Evolutionary conservation across 2,329 filamentous ascomycete species (phyloP), one percentile per base, ranked within the genome.

Genomic region (Parascedosporium putredinis): DNA sequence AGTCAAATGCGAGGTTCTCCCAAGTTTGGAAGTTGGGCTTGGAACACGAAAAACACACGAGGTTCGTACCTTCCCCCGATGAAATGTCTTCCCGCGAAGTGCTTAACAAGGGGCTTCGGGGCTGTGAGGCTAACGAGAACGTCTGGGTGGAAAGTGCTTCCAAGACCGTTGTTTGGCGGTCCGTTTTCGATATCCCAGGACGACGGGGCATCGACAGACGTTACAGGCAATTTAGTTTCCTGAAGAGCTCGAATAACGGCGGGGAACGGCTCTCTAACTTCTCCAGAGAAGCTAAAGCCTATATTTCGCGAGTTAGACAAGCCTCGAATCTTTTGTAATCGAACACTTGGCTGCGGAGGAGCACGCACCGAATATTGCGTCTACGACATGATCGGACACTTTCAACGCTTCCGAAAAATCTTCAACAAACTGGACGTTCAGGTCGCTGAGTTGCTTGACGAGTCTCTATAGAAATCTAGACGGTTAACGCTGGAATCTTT

Each of bases 121-220:
- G 93, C 93, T 45, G 91, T 95, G 60, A 98, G 71, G 62, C 88
- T 95, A 56, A 98, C 82, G 51, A 98, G 71, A 18, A 83, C 82
- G 29, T 76, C 72, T 55, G 93, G 93, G 69, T 86, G 82, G 61
- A 95, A 97, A 4, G 74, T 80, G 59, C 83, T 84, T 1, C 89
- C 91, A 0, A 87, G 75, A 0, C 88, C 91, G 1, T 81, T 78
- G 48, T 73, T 69, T 9, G 90, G 89, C 7, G 91, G 91, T 0
- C 93, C 93, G 9, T 74, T 72, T 60, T 95, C 87, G 51, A 98
- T 94, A 64, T 93, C 82, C 93, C 93, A 98, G 2, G 87, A 93
- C 27, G 88, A 95, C 1, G 93, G 93, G 5, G 88, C 89, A 67
- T 98, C 93, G 20, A 98, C 87, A 2, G 88, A 86, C 2, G 93